Conservation (phyloP, 495 filamentous ascomycete genomes). For the Aspergillus saccharolyticus region DNA sequence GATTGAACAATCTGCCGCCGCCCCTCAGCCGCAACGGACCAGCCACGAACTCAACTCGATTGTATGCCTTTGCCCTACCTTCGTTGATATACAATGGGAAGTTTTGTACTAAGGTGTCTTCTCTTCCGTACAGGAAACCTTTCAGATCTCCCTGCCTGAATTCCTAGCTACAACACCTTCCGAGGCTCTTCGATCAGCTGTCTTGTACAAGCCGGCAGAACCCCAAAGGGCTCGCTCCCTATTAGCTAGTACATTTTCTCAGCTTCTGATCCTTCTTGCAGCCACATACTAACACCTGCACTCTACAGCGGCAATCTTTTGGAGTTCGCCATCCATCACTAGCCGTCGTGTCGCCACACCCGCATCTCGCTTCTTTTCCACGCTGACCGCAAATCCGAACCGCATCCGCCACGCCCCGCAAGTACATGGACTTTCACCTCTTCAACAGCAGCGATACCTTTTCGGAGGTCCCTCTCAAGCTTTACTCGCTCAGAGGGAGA, state of each 20-base stretch:
- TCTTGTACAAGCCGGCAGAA: constrained; percentile 16
- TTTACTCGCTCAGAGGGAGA: constrained; percentile 68
- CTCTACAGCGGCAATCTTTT: constrained; percentile 19
- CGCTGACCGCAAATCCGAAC: constrained; percentile 28
- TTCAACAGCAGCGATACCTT: constrained; percentile 46
- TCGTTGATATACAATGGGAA: neutral
- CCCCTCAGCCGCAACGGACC: constrained; percentile 17
- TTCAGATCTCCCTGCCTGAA: constrained; percentile 23
- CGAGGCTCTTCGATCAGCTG: constrained; percentile 21
- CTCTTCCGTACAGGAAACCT: constrained; percentile 8
- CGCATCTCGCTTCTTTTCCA: constrained; percentile 34
- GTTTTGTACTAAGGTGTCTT: neutral
- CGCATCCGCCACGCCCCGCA: constrained; percentile 21
- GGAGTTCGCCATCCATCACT: constrained; percentile 21
- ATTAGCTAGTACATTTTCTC: constrained; percentile 12
- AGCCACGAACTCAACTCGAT: constrained; percentile 12
- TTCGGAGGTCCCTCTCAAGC: constrained; percentile 54
- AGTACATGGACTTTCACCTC: constrained; percentile 20
- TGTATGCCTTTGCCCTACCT: constrained; percentile 14
- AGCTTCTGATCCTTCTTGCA: neutral
- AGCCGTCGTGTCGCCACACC: constrained; percentile 14
- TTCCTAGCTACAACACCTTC: constrained; percentile 27
- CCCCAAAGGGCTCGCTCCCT: constrained; percentile 18
- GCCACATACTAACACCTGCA: neutral
- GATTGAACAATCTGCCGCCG: constrained; percentile 18